Evolutionary conservation across 2,329 filamentous ascomycete genomes (phyloP).

Genomic region (Xylariaceae sp.): DNA sequence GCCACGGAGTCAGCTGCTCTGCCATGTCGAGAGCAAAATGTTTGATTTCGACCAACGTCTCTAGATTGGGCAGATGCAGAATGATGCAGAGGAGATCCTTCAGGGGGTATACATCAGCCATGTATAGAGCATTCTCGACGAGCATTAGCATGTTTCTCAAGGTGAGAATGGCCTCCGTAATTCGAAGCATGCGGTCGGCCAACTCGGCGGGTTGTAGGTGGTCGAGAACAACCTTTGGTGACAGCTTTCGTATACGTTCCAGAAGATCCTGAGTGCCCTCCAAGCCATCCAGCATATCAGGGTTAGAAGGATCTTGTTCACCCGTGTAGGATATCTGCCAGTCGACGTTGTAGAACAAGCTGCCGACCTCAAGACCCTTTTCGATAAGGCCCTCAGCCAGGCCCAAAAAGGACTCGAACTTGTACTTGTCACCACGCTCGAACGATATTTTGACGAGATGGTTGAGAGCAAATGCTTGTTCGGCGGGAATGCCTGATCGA

Average conservation of each 20-base stretch:
- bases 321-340: constrained; percentile 72
- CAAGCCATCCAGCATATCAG: constrained; percentile 48
- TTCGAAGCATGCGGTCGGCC: constrained; percentile 65
- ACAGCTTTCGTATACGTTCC: constrained; percentile 64
- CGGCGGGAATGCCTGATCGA: constrained; percentile 71
- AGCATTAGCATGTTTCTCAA: constrained; percentile 96
- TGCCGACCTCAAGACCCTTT: constrained; percentile 74
- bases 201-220: constrained; percentile 71
- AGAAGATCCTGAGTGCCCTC: constrained; percentile 71
- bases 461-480: constrained; percentile 89
- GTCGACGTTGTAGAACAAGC: constrained; percentile 74
- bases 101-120: constrained; percentile 69
- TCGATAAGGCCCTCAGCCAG: constrained; percentile 84
- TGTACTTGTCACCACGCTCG: constrained; percentile 91
- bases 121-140: constrained; percentile 78
- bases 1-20: constrained; percentile 82
- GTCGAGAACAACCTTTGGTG: constrained; percentile 56
- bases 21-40: constrained; percentile 89
- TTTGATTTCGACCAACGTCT: constrained; percentile 76
- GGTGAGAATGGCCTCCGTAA: constrained; percentile 83
- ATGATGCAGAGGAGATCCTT: constrained; percentile 81
- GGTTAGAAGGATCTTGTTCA: constrained; percentile 50
- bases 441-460: constrained; percentile 94
- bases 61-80: constrained; percentile 69
- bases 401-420: constrained; percentile 86